Evolutionary conservation across 2,329 filamentous ascomycete genomes (phyloP).

Genomic region (Cladosporium sp.): DNA sequence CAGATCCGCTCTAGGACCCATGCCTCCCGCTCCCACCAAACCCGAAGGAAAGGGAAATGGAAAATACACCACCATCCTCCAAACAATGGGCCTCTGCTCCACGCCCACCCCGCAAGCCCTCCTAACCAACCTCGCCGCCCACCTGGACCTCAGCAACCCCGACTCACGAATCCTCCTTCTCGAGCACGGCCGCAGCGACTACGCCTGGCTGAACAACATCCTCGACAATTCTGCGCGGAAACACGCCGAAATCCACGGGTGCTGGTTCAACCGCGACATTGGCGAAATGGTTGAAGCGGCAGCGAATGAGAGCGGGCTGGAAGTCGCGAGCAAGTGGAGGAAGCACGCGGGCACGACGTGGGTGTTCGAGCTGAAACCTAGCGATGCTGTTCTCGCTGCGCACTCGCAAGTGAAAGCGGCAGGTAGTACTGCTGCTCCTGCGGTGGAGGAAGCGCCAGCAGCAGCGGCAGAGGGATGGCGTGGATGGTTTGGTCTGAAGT

Average conservation of each 20-base stretch:
- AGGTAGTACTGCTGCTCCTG: not conserved
- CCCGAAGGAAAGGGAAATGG: conserved; percentile 19
- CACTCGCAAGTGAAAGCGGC: not conserved
- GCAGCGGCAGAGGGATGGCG: conserved; percentile 13
- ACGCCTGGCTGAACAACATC: conserved; percentile 45
- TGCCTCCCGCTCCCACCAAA: conserved; percentile 28
- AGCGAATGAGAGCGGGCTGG: conserved; percentile 43
- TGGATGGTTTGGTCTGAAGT: conserved; percentile 14
- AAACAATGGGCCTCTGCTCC: conserved; percentile 51
- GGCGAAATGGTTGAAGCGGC: conserved; percentile 45
- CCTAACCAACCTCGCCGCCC: conserved; percentile 39
- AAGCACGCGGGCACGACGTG: conserved; percentile 48
- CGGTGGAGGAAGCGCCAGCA: not conserved
- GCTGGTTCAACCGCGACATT: conserved; percentile 53
- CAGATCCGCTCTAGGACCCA: conserved; percentile 40
- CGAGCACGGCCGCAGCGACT: conserved; percentile 48
- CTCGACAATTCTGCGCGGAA: conserved; percentile 44
- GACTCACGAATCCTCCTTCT: conserved; percentile 45
- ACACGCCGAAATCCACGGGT: conserved; percentile 48
- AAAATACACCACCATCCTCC: conserved; percentile 47
- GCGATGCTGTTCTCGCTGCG: too few relatives aligned
- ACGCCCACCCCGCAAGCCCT: conserved; percentile 42
- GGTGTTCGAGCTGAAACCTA: conserved; percentile 44
- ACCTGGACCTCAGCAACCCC: conserved; percentile 37
- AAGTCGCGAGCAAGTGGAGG: conserved; percentile 43